These are phyloP conservation scores for Fusarium irregulare DNA, from an alignment of 2,329 filamentous ascomycete genomes.

Conservation along the genomic window DNA sequence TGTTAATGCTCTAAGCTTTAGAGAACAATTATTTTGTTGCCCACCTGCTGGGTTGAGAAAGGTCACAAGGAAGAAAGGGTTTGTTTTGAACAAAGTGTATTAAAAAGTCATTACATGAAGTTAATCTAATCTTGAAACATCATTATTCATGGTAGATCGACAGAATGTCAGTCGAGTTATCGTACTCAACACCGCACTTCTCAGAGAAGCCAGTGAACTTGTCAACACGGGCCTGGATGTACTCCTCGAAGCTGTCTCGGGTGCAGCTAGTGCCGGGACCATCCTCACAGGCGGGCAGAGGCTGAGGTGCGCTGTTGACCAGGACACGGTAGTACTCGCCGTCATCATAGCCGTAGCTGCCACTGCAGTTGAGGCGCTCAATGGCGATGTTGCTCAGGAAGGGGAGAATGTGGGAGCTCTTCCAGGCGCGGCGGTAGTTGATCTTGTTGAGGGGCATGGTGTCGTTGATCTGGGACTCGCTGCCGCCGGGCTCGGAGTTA, in stretches of 20 bases:
- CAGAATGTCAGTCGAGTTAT: conserved; percentile 38
- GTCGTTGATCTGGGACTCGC: conserved; percentile 63
- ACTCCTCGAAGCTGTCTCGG: conserved; percentile 32
- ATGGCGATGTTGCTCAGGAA: conserved; percentile 75
- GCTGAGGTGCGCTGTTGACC: conserved; percentile 42
- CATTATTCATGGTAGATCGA: conserved; percentile 38
- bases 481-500: conserved; percentile 67
- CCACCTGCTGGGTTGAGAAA: too few relatives aligned
- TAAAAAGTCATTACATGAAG: conserved; percentile 1
- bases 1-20: too few relatives aligned
- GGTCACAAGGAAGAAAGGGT: background rate
- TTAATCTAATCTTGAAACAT: background rate
- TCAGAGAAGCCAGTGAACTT: conserved; percentile 40
- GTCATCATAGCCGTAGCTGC: conserved; percentile 61
- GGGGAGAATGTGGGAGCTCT: conserved; percentile 70
- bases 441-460: conserved; percentile 73
- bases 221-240: conserved; percentile 29
- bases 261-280: conserved; percentile 40
- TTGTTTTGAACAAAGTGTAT: background rate
- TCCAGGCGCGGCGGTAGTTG: conserved; percentile 73
- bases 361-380: conserved; percentile 70
- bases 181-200: conserved; percentile 39
- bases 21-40: too few relatives aligned
- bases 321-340: conserved; percentile 43
- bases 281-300: conserved; percentile 30